Conservation (phyloP, 495 filamentous ascomycete species). For the Penicillium coffeae region DNA sequence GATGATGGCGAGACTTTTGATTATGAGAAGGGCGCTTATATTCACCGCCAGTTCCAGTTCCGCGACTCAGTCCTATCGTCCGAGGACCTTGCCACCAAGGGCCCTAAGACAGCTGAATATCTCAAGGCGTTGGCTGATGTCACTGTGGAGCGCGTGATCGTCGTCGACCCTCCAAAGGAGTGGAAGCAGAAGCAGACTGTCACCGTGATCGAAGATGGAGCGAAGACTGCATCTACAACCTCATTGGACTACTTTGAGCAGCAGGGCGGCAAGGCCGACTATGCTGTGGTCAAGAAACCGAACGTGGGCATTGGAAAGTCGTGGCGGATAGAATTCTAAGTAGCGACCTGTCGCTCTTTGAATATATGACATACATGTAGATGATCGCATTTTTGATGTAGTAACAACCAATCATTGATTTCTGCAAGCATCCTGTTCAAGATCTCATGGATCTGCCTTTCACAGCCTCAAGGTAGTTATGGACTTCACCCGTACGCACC, state of each 20-base stretch:
- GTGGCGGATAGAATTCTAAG: slow-evolving; percentile 73
- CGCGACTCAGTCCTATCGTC: slow-evolving; percentile 51
- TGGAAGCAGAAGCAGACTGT: slow-evolving; percentile 71
- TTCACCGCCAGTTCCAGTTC: slow-evolving; percentile 74
- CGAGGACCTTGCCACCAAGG: slow-evolving; percentile 43
- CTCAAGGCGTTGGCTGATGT: slow-evolving; percentile 73
- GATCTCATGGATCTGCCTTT: background rate
- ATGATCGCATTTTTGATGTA: slow-evolving; percentile 4
- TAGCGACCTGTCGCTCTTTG: background rate
- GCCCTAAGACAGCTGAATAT: slow-evolving; percentile 66
- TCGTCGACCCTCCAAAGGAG: slow-evolving; percentile 69
- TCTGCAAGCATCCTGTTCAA: slow-evolving; percentile 2
- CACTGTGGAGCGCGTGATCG: slow-evolving; percentile 72
- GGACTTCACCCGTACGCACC: no score
- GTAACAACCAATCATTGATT: background rate
- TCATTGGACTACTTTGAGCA: slow-evolving; percentile 58
- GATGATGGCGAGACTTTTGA: slow-evolving; percentile 95
- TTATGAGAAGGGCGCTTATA: slow-evolving; percentile 77
- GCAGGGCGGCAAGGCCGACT: slow-evolving; percentile 60
- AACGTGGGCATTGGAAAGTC: slow-evolving; percentile 70
- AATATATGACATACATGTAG: slow-evolving; percentile 17
- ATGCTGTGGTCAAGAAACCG: slow-evolving; percentile 78
- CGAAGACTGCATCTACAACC: slow-evolving; percentile 50
- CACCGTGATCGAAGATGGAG: slow-evolving; percentile 64
- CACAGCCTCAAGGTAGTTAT: background rate